Evolutionary conservation across 2,329 filamentous ascomycete genomes (phyloP), one percentile per base, ranked within the genome.

Genomic region (Hypoxylon sp.): DNA sequence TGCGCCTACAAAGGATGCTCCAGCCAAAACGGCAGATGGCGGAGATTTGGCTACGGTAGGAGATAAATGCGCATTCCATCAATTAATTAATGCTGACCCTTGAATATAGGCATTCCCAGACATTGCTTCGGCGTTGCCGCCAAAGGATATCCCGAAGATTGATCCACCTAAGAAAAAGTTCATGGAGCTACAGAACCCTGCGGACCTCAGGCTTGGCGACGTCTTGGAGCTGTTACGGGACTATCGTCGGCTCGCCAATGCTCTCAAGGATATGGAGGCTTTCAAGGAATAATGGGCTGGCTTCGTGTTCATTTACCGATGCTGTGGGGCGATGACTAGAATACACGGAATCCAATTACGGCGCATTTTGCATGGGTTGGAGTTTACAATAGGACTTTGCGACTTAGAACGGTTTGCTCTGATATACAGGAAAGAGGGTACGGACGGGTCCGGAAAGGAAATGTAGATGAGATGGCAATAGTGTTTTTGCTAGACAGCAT

Each of bases 201-300:
- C 86, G 0, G 92, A 95, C 50, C 82, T 95, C 28, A 89, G 85
- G 60, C 82, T 95, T 25, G 87, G 89, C n/a, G 93, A 95, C 74
- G 89, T 95, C 17, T 80, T 91, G 23, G 87, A 91, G 61, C 80
- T 95, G 52, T 79, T 95, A 21, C 85, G 88, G 60, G 92, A 95
- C 77, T 95, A 95, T 75, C 87, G 92, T 73, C 84, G 92, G 58
- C 80, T 95, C 50, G 91, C 91, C 0, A 83, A 83, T 28, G 87
- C 87, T 7, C 77, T 94, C 63, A 88, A 88, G 73, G 87, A 89
- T 52, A 80, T 88, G 75, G 88, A 85, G 19, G 89, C 87, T 9
- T 89, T 91, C 74, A 84, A 85, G 66, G 81, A 82, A 63, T 73
- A 66, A 56, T 38, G 28, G 41, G 13, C 13, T 30, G 21, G 23